Evolutionary conservation across 768 basidiomycete species (phyloP), one percentile per base, ranked within the genome.

Genomic region (Amanita pallidorosea): DNA sequence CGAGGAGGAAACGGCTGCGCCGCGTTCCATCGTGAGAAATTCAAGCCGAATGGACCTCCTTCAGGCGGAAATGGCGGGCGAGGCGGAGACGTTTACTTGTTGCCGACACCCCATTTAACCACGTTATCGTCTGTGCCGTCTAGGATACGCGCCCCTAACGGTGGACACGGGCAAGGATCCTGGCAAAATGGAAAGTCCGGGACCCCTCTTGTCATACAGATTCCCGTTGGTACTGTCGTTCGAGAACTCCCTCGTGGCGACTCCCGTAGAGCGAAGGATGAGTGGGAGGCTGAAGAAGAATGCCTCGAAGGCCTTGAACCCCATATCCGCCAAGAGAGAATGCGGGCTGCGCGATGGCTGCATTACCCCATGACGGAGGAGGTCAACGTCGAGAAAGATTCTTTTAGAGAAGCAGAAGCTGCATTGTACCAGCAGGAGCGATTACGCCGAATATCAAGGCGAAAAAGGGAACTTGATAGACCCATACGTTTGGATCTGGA

Each of bases 51-150:
- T 54, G 90, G 91, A 0, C 91, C 93, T 1, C 92, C 95, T 0
- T 94, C 92, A 8, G 95, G 95, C 0, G 95, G 94, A 1, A 87
- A 88, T 53, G 95, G 95, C 13, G 95, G 93, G 2, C 75, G 76
- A 42, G 95, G 94, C 23, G 92, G 89, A 4, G 82, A 86, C 58
- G 81, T 98, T 29, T 91, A 91, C 62, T 75, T 98, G 57, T 67
- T 81, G 31, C 88, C 95, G 0, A 84, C 86, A 0, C 74, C 85
- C 0, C 73, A 80, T 33, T 69, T 97, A 17, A 88, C 88, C 0
- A 86, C 86, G 0, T 81, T 98, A 18, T 75, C 85, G 4, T 74
- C 81, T 0, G 73, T 97, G 0, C 70, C 82, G 0, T 80, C 79
- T 51, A 81, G 83, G 35, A 68, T 89, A 29, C 75, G 76, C 7